Conservation (phyloP, 2,329 filamentous ascomycete genomes). For the Ophiostoma sp. region DNA sequence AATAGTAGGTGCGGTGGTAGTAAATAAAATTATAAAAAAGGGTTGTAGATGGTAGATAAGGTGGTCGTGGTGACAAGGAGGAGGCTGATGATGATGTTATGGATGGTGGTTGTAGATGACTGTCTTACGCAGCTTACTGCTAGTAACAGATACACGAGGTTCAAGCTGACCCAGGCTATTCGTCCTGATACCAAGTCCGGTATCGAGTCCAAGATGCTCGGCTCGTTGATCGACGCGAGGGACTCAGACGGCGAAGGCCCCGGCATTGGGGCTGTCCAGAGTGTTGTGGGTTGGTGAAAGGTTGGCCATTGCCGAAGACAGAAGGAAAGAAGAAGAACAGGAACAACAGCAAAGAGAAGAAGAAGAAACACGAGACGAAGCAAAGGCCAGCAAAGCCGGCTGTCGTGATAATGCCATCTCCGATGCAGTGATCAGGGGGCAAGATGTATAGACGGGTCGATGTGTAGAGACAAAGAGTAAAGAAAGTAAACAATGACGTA, state of each 20-base stretch:
- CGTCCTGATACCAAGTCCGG: slow-evolving; percentile 14
- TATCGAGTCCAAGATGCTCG: slow-evolving; percentile 27
- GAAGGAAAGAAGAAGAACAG: not conserved
- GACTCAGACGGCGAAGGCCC: slow-evolving; percentile 43
- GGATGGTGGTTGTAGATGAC: not conserved
- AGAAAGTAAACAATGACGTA: slow-evolving; percentile 8
- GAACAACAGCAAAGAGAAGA: not conserved
- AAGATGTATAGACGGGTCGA: not conserved
- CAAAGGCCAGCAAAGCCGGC: not conserved
- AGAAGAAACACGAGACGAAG: not conserved
- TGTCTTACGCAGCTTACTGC: not conserved
- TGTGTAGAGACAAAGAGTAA: not conserved
- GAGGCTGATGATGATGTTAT: not conserved
- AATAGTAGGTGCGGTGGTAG: not conserved
- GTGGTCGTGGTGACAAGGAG: not conserved
- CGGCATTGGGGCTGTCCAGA: slow-evolving; percentile 48
- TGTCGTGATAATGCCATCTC: not conserved
- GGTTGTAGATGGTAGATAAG: not conserved
- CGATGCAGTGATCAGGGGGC: not conserved
- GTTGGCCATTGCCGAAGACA: slow-evolving; percentile 8
- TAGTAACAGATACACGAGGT: not conserved
- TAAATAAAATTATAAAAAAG: not conserved
- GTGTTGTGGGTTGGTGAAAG: slow-evolving; percentile 9
- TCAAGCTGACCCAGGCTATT: not conserved
- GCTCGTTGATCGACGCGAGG: slow-evolving; percentile 21